These are phyloP conservation scores for Flueggea neowawraea DNA, from an alignment of 441 rosid genomes.

Conservation along the genomic window DNA sequence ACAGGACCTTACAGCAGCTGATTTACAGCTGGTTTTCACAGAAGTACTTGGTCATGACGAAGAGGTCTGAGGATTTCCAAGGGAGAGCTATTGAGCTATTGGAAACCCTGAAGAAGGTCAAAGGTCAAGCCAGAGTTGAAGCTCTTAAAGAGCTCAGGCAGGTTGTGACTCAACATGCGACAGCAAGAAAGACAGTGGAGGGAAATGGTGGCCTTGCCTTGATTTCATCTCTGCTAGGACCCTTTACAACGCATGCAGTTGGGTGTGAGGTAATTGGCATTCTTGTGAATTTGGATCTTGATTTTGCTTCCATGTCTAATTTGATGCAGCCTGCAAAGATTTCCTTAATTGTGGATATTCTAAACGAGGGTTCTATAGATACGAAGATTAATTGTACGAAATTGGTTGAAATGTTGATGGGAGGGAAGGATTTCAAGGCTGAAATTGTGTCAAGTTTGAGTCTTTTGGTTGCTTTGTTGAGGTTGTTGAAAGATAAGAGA, in stretches of 20 bases:
- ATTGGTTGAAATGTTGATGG: slow-evolving; percentile 57
- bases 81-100: slow-evolving; percentile 70
- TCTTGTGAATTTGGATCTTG: slow-evolving; percentile 68
- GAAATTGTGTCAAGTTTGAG: slow-evolving; percentile 67
- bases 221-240: slow-evolving; percentile 62
- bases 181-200: slow-evolving; percentile 62
- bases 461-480: slow-evolving; percentile 75
- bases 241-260: slow-evolving; percentile 78
- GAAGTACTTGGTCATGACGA: slow-evolving; percentile 79
- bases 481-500: slow-evolving; percentile 71
- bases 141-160: slow-evolving; percentile 72
- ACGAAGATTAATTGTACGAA: slow-evolving; percentile 74
- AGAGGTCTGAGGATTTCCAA: slow-evolving; percentile 78
- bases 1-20: slow-evolving; percentile 74
- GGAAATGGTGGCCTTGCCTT: slow-evolving; percentile 53
- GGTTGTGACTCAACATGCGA: slow-evolving; percentile 45
- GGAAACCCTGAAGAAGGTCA: slow-evolving; percentile 66
- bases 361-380: slow-evolving; percentile 82
- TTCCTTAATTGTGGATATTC: slow-evolving; percentile 77
- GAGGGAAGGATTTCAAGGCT: slow-evolving; percentile 50
- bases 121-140: slow-evolving; percentile 83
- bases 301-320: slow-evolving; percentile 45
- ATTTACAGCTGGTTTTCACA: slow-evolving; percentile 83
- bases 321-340: slow-evolving; percentile 80
- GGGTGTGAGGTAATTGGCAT: slow-evolving; percentile 84